Base-by-base conservation (phyloP, 768 basidiomycete species). In the Tephrocybe rancida region DNA sequence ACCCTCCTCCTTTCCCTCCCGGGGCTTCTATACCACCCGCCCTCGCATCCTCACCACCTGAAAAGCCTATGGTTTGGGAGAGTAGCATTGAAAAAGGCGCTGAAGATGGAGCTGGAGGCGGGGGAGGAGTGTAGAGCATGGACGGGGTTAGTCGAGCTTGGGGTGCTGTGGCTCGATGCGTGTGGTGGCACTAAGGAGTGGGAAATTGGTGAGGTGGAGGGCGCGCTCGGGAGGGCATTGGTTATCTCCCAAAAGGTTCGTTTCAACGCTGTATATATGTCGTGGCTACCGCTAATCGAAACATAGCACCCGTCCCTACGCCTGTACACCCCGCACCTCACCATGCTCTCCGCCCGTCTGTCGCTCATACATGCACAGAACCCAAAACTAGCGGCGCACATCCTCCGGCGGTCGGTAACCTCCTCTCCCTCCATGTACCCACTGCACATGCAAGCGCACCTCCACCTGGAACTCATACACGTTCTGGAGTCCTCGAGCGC, bases 81-180 rank as follows among this genome's bases (percentile, higher is more conserved):
- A 1, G 65, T 74, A 41, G 82, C 89, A 0, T 63, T 90, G 9
- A 69, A 80, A 39, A 78, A 74, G 58, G 88, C 85, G 64, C 73
- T 89, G 11, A 59, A 69, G 0, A 57, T 83, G 0, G 72, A 75
- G 11, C 71, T 90, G 1, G 78, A 83, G 5, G 76, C 78, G 5
- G 78, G 80, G 46, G 65, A 85, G 8, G 88, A 90, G 60, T 90
- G 87, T 62, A 73, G 83, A 7, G 87, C 87, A 1, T 90, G 86
- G 83, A 83, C 84, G 0, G 79, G 80, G 9, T 59, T 91, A 0
- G 88, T 83, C 0, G 90, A 92, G 66, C 61, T 88, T 1, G 89
- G 88, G 3, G 75, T 90, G 63, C 73, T 73, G 54, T 55, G 75
- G 83, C 39, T 67, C 2, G 73, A 72, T 53, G 56, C 78, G 64